Base-by-base conservation (phyloP, 352 stramenopile species). In the Phytophthora palmivora region DNA sequence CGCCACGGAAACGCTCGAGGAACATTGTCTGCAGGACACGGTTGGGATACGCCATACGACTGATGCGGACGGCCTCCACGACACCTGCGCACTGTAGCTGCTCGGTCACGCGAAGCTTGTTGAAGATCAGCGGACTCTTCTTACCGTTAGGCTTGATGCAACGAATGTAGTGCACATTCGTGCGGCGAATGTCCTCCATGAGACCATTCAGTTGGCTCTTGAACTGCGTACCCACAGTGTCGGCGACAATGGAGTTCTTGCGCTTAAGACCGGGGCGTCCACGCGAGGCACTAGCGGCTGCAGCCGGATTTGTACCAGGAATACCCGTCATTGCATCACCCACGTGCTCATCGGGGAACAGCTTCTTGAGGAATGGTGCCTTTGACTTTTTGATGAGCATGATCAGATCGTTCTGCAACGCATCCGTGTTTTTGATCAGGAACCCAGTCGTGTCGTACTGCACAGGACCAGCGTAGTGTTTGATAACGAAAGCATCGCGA, bases 121-220 rank as follows among this genome's bases (percentile, higher is more conserved):
- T 95, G 66, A 99, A 95, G 12, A 89, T 50, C 12, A 70, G 26
- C 39, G 86, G 53, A 53, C 97, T 98, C 70, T 99, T 97, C 37
- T 96, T 87, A 67, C 97, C 89, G 72, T 99, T 99, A 0, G 98
- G 97, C 78, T 99, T 99, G 63, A 99, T 97, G 75, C 98, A 99
- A 30, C 97, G 88, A 63, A 99, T 97, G 79, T 99, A 99, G 70
- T 99, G 97, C 21, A 98, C 95, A 56, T 98, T 91, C 2, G 96
- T 99, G 34, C 83, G 87, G 48, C 97, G 91, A 58, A 99, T 94
- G 58, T 98, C 96, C 36, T 96, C 88, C 56, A 99, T 95, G 16
- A 99, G 77, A 8, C 88, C 80, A 32, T 93, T 90, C 6, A 99
- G 78, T 66, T 99, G 96, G 45, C 78, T 90, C 54, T 95, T 95